Base-by-base conservation (phyloP, 148 eudicot species). In the Rhododendron williamsianum region DNA sequence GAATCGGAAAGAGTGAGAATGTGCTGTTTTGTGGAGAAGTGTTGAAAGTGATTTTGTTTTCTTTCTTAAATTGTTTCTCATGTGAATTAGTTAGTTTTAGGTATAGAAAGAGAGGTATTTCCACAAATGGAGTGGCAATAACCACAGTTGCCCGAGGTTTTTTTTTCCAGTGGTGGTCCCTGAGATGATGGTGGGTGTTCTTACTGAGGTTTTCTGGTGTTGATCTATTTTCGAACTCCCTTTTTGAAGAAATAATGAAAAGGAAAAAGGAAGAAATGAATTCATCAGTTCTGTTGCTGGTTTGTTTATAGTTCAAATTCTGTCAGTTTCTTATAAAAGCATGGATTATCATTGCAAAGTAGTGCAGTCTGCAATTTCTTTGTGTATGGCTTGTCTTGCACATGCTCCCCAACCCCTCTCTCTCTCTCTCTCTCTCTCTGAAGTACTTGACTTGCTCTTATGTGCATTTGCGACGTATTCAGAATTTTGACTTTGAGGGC, bases 1-100 rank as follows among this genome's bases (percentile, higher is more conserved):
- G 88, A 18, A 81, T 16, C 83, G 89, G 84, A 54, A 94, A 94
- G 7, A 41, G 91, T 93, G 89, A 90, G 81, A 67, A 54, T 35
- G 56, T 73, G 82, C 54, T 33, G 33, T 27, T 49, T 65, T 4
- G 16, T 35, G 81, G 67, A 35, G 56, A 58, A 63, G 41, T 46
- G 35, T 58, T 45, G 86, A 69, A 84, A 77, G 69, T 63, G 77
- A 11, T 25, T 65, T 87, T 82, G 54, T 35, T 58, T 38, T 38
- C 21, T 43, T 16, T 65, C 23, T 67, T 18, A 65, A 6, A 48
- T 52, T 45, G n/a, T 58, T 46, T 46, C 41, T 25, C 18, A 15
- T 85, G 63, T 80, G 84, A 78, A 78, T 87, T 83, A 82, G 76
- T 65, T 81, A 51, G 89, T 11, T 41, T 41, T 56, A 76, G 51